phyloP scores from a whole-genome alignment of 257 asterid genomes.

The Solanum chilense region DNA sequence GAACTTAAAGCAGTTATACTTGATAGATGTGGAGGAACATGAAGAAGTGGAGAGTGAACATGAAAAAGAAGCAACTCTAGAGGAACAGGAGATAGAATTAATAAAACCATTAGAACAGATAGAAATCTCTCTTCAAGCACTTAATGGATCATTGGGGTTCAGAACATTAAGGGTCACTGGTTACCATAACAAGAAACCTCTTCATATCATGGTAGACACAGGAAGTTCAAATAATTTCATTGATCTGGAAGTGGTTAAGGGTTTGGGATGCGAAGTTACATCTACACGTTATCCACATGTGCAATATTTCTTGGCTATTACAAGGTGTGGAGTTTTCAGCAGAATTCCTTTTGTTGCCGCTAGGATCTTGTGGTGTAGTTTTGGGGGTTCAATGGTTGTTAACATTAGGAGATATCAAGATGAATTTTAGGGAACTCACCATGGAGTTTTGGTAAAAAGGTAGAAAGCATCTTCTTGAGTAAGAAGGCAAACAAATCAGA shows the following conservation, averaged over 20 bases:
- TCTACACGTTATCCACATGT: neutral
- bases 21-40: neutral
- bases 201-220: neutral
- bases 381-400: neutral
- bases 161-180: neutral
- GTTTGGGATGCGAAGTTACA: neutral
- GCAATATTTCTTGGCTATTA: neutral
- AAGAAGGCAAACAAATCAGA: neutral
- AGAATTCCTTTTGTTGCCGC: neutral
- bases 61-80: neutral
- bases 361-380: neutral
- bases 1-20: neutral
- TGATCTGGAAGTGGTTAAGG: neutral
- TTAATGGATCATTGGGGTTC: neutral
- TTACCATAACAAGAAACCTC: neutral
- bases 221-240: neutral
- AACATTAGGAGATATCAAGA: neutral
- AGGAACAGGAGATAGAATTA: neutral
- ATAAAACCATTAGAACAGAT: accelerated
- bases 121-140: neutral
- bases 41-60: neutral
- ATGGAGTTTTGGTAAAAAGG: neutral
- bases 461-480: neutral
- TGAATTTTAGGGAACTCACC: neutral
- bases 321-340: neutral